These are phyloP conservation scores for Skeletonema marinoi DNA, from an alignment of 108 stramenopile species.

Conservation along the genomic window DNA sequence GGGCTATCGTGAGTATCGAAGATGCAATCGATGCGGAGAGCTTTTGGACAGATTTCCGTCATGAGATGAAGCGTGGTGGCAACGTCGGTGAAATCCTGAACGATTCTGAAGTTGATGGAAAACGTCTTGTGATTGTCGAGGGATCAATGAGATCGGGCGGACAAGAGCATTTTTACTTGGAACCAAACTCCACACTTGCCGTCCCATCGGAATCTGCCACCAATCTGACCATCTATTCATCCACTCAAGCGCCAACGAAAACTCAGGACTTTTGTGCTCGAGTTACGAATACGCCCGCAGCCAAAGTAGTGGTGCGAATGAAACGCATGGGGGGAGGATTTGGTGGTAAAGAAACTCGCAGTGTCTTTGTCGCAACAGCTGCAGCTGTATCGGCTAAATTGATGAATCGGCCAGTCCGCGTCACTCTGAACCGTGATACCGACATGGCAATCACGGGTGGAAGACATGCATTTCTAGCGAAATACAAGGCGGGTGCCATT, in stretches of 20 bases:
- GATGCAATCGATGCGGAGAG: constrained; percentile 84
- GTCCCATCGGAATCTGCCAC: constrained; percentile 87
- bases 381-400: constrained; percentile 89
- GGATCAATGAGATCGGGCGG: constrained; percentile 83
- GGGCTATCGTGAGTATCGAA: constrained; percentile 78
- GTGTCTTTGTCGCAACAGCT: constrained; percentile 84
- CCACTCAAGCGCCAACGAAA: constrained; percentile 91
- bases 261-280: constrained; percentile 89
- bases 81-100: constrained; percentile 53
- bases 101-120: constrained; percentile 48
- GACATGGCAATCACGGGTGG: constrained; percentile 93
- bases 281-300: constrained; percentile 76
- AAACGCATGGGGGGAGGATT: constrained; percentile 97
- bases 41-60: constrained; percentile 74
- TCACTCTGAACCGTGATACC: constrained; percentile 88
- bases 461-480: constrained; percentile 82
- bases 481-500: constrained; percentile 87
- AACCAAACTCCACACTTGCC: constrained; percentile 88
- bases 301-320: constrained; percentile 88
- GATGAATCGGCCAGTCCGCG: constrained; percentile 78
- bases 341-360: constrained; percentile 93
- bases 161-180: constrained; percentile 97
- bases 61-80: constrained; percentile 78
- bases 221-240: constrained; percentile 83
- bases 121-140: constrained; percentile 55